Evolutionary conservation across 768 basidiomycete genomes (phyloP).

Genomic region (Hericium erinaceus): DNA sequence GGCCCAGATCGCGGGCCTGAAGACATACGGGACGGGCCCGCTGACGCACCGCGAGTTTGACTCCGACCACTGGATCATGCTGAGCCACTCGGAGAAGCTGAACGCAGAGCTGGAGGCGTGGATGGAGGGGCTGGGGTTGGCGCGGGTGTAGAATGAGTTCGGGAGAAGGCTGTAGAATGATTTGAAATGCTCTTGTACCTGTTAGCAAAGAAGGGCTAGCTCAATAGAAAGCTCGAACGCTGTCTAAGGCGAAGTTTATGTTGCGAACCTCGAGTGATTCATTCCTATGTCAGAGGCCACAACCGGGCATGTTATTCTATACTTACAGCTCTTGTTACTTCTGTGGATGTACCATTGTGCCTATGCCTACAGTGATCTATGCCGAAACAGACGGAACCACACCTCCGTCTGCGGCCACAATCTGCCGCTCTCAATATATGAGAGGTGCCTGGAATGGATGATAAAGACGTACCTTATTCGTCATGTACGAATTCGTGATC

Average conservation of each 20-base stretch:
- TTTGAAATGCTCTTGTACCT: no score
- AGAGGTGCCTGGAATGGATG: not conserved
- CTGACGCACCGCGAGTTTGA: slow-evolving; percentile 25
- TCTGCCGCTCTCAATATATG: not conserved
- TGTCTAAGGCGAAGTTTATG: no score
- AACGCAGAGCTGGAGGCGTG: slow-evolving; percentile 14
- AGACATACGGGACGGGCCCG: slow-evolving; percentile 20
- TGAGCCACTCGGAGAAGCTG: slow-evolving; percentile 26
- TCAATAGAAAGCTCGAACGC: no score
- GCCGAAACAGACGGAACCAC: slow-evolving; percentile 12
- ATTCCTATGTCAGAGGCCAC: no score
- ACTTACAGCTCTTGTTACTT: no score
- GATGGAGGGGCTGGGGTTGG: not conserved
- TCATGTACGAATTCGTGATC: slow-evolving; percentile 44
- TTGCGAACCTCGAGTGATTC: no score
- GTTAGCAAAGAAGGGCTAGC: no score
- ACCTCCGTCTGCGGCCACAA: slow-evolving; percentile 12
- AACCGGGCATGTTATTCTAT: no score
- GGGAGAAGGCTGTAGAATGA: no score
- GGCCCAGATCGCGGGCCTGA: slow-evolving; percentile 16
- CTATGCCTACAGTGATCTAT: not conserved
- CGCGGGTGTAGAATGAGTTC: no score
- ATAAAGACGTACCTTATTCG: slow-evolving; percentile 36
- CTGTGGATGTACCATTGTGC: no score
- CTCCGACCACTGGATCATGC: slow-evolving; percentile 29